Percentiles rank a stretch among this genome's conserved stretches.
Conservation (phyloP, 495 filamentous ascomycete species). For the Podospora anserina region DNA sequence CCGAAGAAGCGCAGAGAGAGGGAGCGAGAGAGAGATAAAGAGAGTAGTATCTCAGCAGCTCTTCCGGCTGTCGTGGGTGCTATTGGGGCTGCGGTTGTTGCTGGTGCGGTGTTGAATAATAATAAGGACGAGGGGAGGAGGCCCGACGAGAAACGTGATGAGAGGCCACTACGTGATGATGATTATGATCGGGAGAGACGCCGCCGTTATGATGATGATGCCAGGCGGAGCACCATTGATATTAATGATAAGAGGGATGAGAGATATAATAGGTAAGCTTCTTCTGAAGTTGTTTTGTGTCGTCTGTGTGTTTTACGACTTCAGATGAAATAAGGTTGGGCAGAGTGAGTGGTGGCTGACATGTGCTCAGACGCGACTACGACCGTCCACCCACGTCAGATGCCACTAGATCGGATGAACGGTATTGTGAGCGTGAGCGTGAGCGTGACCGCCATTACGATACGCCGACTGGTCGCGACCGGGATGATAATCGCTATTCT, state of each 20-base stretch:
- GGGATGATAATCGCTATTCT: slow-evolving; percentile 17
- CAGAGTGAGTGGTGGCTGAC: not conserved
- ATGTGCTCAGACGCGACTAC: not conserved
- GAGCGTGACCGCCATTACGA: not conserved
- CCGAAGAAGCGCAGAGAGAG: slow-evolving; percentile 6
- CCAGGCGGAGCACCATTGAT: not conserved
- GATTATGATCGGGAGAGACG: not conserved
- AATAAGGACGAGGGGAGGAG: slow-evolving; percentile 16
- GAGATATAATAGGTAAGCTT: not conserved
- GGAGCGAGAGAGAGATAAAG: slow-evolving; percentile 17
- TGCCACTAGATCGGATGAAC: slow-evolving; percentile 5
- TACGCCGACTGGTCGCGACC: slow-evolving; percentile 17
- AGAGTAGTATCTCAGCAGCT: slow-evolving; percentile 9
- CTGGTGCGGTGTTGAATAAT: slow-evolving; percentile 18
- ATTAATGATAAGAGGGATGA: not conserved
- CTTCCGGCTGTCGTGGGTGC: slow-evolving; percentile 18
- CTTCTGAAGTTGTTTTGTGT: not conserved
- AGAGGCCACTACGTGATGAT: not conserved
- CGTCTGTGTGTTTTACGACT: not conserved
- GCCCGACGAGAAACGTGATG: not conserved
- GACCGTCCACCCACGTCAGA: not conserved
- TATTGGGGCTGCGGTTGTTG: slow-evolving; percentile 41
- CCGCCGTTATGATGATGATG: not conserved
- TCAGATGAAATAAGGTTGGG: not conserved
- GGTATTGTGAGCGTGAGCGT: not conserved